Conservation (phyloP, 306 rosid species). For the Vigna angularis region DNA sequence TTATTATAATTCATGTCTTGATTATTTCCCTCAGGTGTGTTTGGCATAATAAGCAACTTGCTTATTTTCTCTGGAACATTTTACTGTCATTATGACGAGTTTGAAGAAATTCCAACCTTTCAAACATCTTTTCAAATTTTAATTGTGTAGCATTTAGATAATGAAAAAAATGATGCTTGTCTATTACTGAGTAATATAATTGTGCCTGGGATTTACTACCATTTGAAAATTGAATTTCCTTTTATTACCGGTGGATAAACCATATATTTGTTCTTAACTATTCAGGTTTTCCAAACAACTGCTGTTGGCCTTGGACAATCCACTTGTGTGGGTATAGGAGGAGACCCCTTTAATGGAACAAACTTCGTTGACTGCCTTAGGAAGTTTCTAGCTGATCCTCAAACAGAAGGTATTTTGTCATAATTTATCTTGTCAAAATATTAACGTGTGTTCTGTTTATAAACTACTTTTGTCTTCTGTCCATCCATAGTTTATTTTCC, state of each 20-base stretch:
- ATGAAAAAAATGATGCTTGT: constrained; percentile 16
- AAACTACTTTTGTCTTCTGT: constrained; percentile 9
- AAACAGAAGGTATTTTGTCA: constrained; percentile 79
- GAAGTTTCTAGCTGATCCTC: constrained; percentile 86
- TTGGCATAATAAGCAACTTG: not conserved
- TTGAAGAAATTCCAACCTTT: not conserved
- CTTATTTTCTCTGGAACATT: not conserved
- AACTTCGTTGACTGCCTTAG: constrained; percentile 95
- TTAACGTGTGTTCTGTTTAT: constrained; percentile 13
- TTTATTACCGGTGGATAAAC: constrained; percentile 40
- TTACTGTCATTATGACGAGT: not conserved
- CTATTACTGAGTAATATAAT: constrained; percentile 28
- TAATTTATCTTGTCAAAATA: constrained; percentile 23
- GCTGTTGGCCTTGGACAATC: constrained; percentile 99
- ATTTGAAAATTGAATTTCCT: constrained; percentile 40
- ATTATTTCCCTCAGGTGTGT: not conserved
- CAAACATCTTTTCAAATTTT: not conserved
- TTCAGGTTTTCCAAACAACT: constrained; percentile 97
- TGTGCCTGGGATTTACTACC: constrained; percentile 17
- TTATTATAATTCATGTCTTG: not conserved
- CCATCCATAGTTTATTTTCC: constrained; percentile 30
- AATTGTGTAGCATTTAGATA: not conserved
- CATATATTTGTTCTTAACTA: constrained; percentile 22
- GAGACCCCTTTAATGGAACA: constrained; percentile 99
- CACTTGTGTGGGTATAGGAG: constrained; percentile 98